A percentile compares a stretch with the other conserved stretches of the same genome.
These are phyloP conservation scores for Backusella tarrabulga DNA, from an alignment of 192 early-diverging fungal genomes.

Conservation along the genomic window DNA sequence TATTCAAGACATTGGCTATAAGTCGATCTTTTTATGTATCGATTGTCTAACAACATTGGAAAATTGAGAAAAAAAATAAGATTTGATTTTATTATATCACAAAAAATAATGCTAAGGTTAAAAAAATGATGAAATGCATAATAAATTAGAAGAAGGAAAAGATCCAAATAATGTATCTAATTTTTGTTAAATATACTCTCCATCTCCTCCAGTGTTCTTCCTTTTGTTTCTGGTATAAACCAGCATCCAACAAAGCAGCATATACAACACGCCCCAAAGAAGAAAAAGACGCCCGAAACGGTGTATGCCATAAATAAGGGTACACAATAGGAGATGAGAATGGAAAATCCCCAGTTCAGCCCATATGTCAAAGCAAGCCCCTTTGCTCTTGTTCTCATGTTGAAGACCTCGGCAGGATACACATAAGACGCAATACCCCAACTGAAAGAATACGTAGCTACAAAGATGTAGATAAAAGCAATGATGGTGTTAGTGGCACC, in stretches of 20 bases:
- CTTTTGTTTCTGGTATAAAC: constrained; percentile 83
- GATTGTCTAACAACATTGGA: background rate
- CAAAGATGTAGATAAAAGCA: constrained; percentile 38
- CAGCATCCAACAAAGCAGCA: constrained; percentile 48
- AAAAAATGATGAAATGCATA: background rate
- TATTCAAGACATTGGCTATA: background rate
- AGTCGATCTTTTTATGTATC: background rate
- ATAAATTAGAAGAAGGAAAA: background rate
- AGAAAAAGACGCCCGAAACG: constrained; percentile 34
- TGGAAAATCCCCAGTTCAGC: constrained; percentile 34
- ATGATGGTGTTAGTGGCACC: constrained; percentile 29
- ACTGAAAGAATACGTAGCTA: constrained; percentile 28
- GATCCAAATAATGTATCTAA: background rate
- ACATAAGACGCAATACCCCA: constrained; percentile 31
- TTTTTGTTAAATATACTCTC: constrained; percentile 64
- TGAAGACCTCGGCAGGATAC: constrained; percentile 36
- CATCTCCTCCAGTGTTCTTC: constrained; percentile 83
- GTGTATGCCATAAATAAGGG: constrained; percentile 38
- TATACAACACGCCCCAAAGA: constrained; percentile 32
- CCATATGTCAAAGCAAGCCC: constrained; percentile 33
- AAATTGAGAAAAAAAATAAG: background rate
- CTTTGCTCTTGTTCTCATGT: constrained; percentile 35
- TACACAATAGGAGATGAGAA: constrained; percentile 33
- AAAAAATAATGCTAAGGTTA: too few relatives aligned
- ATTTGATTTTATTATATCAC: too few relatives aligned